A percentile compares a stretch with the other conserved stretches of the same genome.
Conservation (phyloP, 495 filamentous ascomycete species). For the Mytilinidion resinicola region DNA sequence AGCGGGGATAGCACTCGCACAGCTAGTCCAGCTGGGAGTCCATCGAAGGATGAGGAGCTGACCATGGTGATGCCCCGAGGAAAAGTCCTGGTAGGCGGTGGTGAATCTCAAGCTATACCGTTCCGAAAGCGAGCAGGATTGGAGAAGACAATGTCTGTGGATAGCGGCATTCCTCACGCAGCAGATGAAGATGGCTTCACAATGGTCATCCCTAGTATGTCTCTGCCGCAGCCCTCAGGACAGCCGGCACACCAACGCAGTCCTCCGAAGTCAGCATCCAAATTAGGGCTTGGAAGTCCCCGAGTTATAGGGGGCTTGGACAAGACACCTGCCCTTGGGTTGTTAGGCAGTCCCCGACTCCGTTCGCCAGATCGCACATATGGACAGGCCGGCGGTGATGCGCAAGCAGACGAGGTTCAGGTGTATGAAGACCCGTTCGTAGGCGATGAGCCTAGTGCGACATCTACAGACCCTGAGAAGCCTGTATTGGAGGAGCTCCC, state of each 20-base stretch:
- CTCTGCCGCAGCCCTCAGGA: background rate
- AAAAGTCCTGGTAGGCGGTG: conserved; percentile 7
- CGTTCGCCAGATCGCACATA: conserved; percentile 21
- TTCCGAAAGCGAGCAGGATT: conserved; percentile 25
- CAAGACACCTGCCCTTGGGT: background rate
- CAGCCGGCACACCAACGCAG: conserved; percentile 18
- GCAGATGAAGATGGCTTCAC: conserved; percentile 39
- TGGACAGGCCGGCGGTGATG: conserved; percentile 17
- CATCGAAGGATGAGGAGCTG: conserved; percentile 34
- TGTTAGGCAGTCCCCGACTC: conserved; percentile 20
- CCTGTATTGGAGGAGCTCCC: conserved; percentile 37
- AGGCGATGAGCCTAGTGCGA: conserved; percentile 18
- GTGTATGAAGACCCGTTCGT: conserved; percentile 40
- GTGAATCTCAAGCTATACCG: conserved; percentile 15
- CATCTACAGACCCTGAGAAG: conserved; percentile 20
- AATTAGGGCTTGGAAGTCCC: conserved; percentile 17
- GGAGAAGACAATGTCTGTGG: conserved; percentile 31
- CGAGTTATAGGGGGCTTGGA: conserved; percentile 12
- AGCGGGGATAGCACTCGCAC: conserved; percentile 15
- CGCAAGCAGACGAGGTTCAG: conserved; percentile 31
- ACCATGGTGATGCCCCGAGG: conserved; percentile 36
- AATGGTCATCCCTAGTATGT: conserved; percentile 37
- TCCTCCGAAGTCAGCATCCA: conserved; percentile 19
- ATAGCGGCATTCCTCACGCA: conserved; percentile 27
- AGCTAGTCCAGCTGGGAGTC: conserved; percentile 29